Conservation (phyloP, 2,329 filamentous ascomycete genomes). For the Neonectria hederae region DNA sequence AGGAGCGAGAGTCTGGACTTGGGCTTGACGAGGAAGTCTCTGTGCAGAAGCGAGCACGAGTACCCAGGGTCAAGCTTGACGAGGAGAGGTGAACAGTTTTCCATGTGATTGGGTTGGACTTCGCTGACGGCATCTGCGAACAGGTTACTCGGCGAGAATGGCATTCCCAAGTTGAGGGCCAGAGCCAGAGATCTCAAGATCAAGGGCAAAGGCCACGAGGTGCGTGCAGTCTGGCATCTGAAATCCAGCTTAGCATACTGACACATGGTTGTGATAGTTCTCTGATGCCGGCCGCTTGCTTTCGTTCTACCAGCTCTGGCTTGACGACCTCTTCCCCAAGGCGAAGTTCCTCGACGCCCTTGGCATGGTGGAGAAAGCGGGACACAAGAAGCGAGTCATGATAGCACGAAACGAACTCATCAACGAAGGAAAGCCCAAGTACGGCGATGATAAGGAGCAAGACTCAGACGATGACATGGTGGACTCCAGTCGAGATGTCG, state of each 20-base stretch:
- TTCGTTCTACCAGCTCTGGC: conserved; percentile 94
- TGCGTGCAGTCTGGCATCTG: conserved; percentile 46
- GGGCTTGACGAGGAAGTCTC: conserved; percentile 90
- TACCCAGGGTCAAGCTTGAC: conserved; percentile 85
- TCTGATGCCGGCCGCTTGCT: conserved; percentile 83
- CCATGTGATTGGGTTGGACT: neutral
- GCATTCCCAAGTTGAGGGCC: conserved; percentile 82
- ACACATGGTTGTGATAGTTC: conserved; percentile 64
- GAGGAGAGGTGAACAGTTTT: conserved; percentile 68
- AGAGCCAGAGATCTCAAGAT: conserved; percentile 78
- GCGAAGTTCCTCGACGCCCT: conserved; percentile 93
- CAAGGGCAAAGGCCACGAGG: conserved; percentile 95
- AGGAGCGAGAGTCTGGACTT: conserved; percentile 62
- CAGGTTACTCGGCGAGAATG: conserved; percentile 82
- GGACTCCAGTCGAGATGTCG: conserved; percentile 38
- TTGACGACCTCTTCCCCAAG: conserved; percentile 94
- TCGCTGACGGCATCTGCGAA: neutral
- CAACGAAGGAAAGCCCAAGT: conserved; percentile 72
- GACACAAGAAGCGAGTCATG: conserved; percentile 83
- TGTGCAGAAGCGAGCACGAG: conserved; percentile 76
- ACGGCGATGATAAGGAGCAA: conserved; percentile 45
- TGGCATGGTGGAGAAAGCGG: conserved; percentile 90
- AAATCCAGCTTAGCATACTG: neutral
- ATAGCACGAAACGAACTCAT: conserved; percentile 85
- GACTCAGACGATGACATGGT: conserved; percentile 27